Conservation (phyloP, 805 yeast genomes). For the Trichomonascus vanleenenianus region DNA sequence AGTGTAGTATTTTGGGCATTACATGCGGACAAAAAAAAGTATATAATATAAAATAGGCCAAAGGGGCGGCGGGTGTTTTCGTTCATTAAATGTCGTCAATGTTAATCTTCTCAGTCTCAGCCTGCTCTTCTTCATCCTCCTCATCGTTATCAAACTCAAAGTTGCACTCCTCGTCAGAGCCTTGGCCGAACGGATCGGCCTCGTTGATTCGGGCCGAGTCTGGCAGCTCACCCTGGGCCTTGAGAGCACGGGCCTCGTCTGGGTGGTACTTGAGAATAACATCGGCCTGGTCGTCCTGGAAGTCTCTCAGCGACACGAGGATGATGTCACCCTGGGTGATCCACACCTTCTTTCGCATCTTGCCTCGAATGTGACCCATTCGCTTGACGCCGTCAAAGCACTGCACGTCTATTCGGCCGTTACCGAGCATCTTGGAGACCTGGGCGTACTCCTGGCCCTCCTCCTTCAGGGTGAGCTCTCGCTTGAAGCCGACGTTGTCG, state of each 20-base stretch:
- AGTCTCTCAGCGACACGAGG: conserved; percentile 91
- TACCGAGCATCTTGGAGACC: conserved; percentile 96
- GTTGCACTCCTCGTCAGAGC: conserved; percentile 95
- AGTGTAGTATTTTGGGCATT: not conserved
- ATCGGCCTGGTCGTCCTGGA: conserved; percentile 97
- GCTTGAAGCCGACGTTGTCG: conserved; percentile 81
- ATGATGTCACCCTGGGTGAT: conserved; percentile 98
- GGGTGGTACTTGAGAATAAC: conserved; percentile 94
- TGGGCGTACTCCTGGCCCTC: conserved; percentile 99
- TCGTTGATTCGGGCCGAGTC: conserved; percentile 96
- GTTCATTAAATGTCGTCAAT: conserved; percentile 79
- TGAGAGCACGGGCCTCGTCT: conserved; percentile 96
- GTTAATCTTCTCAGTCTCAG: conserved; percentile 62
- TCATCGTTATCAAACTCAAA: conserved; percentile 95
- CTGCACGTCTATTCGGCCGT: conserved; percentile 90
- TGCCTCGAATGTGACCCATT: conserved; percentile 98
- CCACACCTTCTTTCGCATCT: conserved; percentile 99
- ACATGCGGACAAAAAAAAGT: not conserved
- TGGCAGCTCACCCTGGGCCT: conserved; percentile 93
- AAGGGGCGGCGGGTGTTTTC: no score
- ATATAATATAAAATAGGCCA: not conserved
- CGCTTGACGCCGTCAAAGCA: conserved; percentile 93
- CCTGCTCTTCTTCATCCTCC: conserved; percentile 62
- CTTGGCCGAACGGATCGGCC: conserved; percentile 94
- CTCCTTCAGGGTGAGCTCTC: conserved; percentile 86